Percentiles rank a stretch among this genome's conserved stretches.
phyloP scores from a whole-genome alignment of 305 asterid genomes.

The Fraxinus xanthoxyloides region DNA sequence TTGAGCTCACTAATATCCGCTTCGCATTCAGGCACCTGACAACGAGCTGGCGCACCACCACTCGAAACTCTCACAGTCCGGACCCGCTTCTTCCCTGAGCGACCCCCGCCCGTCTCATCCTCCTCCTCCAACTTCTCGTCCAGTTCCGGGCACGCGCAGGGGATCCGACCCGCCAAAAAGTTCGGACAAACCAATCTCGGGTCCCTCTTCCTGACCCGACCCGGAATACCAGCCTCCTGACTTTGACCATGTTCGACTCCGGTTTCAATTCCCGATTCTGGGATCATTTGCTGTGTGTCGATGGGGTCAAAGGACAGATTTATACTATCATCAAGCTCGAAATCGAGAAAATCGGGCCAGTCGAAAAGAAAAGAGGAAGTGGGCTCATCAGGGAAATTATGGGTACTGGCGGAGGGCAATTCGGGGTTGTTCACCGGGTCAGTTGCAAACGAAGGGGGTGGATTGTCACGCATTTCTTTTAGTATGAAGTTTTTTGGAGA shows the following conservation, averaged over 20 bases:
- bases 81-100: slow-evolving; percentile 58
- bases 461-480: slow-evolving; percentile 25
- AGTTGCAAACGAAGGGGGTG: slow-evolving; percentile 20
- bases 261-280: slow-evolving; percentile 16
- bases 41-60: slow-evolving; percentile 38
- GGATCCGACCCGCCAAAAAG: slow-evolving; percentile 72
- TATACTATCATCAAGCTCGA: slow-evolving; percentile 50
- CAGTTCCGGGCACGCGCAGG: slow-evolving; percentile 85
- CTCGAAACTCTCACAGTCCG: slow-evolving; percentile 38
- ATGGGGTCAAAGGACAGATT: slow-evolving; percentile 26
- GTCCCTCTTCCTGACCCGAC: slow-evolving; percentile 67
- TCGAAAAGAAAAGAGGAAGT: slow-evolving; percentile 56
- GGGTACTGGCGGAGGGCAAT: slow-evolving; percentile 25
- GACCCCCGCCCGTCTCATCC: slow-evolving; percentile 30
- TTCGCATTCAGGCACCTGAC: slow-evolving; percentile 85
- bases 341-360: slow-evolving; percentile 83
- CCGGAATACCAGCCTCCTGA: slow-evolving; percentile 28
- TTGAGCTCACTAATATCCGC: slow-evolving; percentile 81
- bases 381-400: slow-evolving; percentile 33
- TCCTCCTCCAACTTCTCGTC: slow-evolving; percentile 62
- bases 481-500: neutral
- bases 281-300: slow-evolving; percentile 11
- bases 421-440: slow-evolving; percentile 23
- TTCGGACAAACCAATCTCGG: slow-evolving; percentile 78
- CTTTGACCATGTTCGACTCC: slow-evolving; percentile 14